phyloP scores from a whole-genome alignment of 1,284 basidiomycete genomes.

The Tilletia horrida region DNA sequence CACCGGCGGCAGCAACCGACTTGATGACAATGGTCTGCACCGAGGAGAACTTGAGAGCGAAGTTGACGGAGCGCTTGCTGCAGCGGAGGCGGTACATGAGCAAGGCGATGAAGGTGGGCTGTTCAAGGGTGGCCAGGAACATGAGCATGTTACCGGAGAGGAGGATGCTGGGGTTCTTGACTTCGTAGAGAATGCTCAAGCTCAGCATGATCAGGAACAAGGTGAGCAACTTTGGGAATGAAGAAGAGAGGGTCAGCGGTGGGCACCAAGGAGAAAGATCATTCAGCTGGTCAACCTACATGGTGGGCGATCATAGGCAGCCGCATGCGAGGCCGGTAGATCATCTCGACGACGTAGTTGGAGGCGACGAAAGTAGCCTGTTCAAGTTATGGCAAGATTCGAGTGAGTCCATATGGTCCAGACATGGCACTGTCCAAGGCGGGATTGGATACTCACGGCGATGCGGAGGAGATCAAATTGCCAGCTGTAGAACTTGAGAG shows the following conservation, averaged over 20 bases:
- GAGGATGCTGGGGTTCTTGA: slow-evolving; percentile 26
- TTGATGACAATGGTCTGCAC: slow-evolving; percentile 34
- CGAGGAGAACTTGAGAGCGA: slow-evolving; percentile 24
- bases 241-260: not conserved
- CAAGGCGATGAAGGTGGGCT: slow-evolving; percentile 29
- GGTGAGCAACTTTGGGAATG: slow-evolving; percentile 21
- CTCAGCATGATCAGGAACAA: slow-evolving; percentile 29
- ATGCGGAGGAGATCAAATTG: slow-evolving; percentile 3
- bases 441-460: not conserved
- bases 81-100: slow-evolving; percentile 30
- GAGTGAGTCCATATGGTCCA: too few species aligned
- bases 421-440: too few species aligned
- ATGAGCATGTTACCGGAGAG: slow-evolving; percentile 29
- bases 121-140: slow-evolving; percentile 35
- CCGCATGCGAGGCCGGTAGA: slow-evolving; percentile 32
- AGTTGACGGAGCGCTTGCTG: slow-evolving; percentile 13
- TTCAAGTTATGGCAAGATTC: too few species aligned
- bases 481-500: slow-evolving; percentile 2
- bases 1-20: slow-evolving; percentile 27
- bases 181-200: slow-evolving; percentile 23
- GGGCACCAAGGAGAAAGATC: not conserved
- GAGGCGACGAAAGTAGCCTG: slow-evolving; percentile 24
- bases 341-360: slow-evolving; percentile 35
- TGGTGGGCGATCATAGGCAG: slow-evolving; percentile 33
- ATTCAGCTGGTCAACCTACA: slow-evolving; percentile 1